Evolutionary conservation across 2,329 filamentous ascomycete species (phyloP).

Genomic region (Dendrostoma leiphaemia): DNA sequence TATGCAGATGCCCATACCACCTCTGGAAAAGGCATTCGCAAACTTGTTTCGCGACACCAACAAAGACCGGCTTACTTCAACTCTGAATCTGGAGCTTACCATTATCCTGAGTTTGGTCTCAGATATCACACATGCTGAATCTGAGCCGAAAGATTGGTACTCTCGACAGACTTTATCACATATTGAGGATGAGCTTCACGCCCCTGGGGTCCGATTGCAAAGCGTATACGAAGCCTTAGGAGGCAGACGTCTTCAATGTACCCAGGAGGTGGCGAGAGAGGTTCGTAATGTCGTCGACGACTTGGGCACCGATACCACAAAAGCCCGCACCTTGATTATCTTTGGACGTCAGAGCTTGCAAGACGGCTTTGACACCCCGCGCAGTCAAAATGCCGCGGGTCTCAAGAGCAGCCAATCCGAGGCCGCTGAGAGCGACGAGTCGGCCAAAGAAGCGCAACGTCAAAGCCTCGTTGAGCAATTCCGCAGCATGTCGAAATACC

Average conservation of each 20-base stretch:
- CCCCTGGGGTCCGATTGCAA: constrained; percentile 11
- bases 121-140: constrained; percentile 15
- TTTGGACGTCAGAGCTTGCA: constrained; percentile 31
- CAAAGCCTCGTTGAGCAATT: constrained; percentile 28
- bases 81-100: constrained; percentile 19
- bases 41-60: constrained; percentile 18
- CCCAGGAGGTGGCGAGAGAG: constrained; percentile 60
- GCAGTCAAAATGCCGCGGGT: not conserved
- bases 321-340: constrained; percentile 56
- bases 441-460: not conserved
- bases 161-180: constrained; percentile 17
- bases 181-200: constrained; percentile 17
- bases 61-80: constrained; percentile 15
- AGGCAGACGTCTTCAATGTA: constrained; percentile 60
- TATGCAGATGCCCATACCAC: constrained; percentile 7
- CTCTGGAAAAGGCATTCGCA: constrained; percentile 9
- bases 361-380: constrained; percentile 18
- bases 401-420: not conserved
- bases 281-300: constrained; percentile 64
- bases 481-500: constrained; percentile 35
- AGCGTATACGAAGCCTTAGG: constrained; percentile 60
- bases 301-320: constrained; percentile 62
- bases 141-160: constrained; percentile 18
- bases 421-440: not conserved
- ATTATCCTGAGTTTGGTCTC: constrained; percentile 19